Percentiles rank a stretch among this genome's conserved stretches.
Conservation (phyloP, 75 land plant species). For the Cunninghamia lanceolata region DNA sequence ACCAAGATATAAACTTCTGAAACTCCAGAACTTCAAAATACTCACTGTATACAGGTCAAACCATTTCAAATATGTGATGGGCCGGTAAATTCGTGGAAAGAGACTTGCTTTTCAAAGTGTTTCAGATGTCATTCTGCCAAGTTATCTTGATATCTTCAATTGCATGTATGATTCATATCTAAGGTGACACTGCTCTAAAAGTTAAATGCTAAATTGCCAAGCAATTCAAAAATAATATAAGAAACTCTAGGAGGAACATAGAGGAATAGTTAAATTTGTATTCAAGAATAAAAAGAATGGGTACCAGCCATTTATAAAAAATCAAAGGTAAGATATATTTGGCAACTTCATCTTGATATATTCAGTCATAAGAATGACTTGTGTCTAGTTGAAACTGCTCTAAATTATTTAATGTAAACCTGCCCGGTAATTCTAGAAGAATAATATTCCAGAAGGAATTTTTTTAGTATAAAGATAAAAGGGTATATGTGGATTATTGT, state of each 20-base stretch:
- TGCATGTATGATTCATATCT: background rate
- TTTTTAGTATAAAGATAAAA: background rate
- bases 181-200: background rate
- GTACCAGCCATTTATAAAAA: background rate
- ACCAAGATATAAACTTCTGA: conserved; percentile 1
- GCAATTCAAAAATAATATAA: background rate
- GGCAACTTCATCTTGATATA: background rate
- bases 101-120: background rate
- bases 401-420: background rate
- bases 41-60: background rate
- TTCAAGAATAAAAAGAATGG: background rate
- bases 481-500: no score
- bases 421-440: background rate
- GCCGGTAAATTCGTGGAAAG: background rate
- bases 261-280: background rate
- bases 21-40: background rate
- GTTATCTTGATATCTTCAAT: background rate
- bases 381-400: background rate
- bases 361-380: background rate
- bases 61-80: background rate
- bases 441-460: background rate
- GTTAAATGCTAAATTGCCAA: background rate
- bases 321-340: background rate
- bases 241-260: background rate
- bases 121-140: background rate